Evolutionary conservation across 2,329 filamentous ascomycete species (phyloP).

Genomic region (Helotiales sp.): DNA sequence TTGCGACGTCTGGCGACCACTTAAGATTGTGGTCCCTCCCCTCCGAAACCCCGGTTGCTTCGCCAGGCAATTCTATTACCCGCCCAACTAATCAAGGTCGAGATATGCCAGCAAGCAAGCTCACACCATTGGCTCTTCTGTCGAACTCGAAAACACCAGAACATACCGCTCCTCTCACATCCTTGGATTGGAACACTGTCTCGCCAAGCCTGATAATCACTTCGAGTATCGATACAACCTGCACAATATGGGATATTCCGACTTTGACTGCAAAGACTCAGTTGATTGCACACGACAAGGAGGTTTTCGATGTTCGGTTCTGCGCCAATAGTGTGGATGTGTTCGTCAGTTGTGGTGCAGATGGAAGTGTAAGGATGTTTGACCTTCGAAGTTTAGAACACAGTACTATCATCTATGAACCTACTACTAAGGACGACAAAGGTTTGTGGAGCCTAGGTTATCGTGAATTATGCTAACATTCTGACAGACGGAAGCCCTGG

Average conservation of each 20-base stretch:
- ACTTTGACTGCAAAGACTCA: conserved; percentile 98
- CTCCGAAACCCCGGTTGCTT: conserved; percentile 60
- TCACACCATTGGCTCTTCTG: conserved; percentile 88
- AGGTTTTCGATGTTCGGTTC: conserved; percentile 97
- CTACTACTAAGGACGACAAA: conserved; percentile 81
- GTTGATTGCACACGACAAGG: conserved; percentile 97
- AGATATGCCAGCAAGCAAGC: conserved; percentile 70
- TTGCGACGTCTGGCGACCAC: conserved; percentile 95
- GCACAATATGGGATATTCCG: conserved; percentile 99
- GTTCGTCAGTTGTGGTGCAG: conserved; percentile 96
- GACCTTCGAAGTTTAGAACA: conserved; percentile 95
- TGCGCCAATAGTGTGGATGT: conserved; percentile 98
- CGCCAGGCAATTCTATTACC: conserved; percentile 69
- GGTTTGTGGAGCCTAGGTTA: conserved; percentile 53
- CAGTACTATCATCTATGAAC: conserved; percentile 98
- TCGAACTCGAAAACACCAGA: conserved; percentile 99
- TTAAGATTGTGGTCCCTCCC: conserved; percentile 93
- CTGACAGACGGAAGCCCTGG: conserved; percentile 52
- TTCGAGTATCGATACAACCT: conserved; percentile 97
- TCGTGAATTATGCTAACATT: conserved; percentile 25
- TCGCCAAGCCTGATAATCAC: conserved; percentile 98
- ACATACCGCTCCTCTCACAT: conserved; percentile 94
- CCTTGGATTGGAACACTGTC: conserved; percentile 96
- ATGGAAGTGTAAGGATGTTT: conserved; percentile 98
- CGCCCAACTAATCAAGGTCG: conserved; percentile 64